Evolutionary conservation across 1,139 yeast species (phyloP), one percentile per base, ranked within the genome.

Genomic region (Blastobotrys apis): DNA sequence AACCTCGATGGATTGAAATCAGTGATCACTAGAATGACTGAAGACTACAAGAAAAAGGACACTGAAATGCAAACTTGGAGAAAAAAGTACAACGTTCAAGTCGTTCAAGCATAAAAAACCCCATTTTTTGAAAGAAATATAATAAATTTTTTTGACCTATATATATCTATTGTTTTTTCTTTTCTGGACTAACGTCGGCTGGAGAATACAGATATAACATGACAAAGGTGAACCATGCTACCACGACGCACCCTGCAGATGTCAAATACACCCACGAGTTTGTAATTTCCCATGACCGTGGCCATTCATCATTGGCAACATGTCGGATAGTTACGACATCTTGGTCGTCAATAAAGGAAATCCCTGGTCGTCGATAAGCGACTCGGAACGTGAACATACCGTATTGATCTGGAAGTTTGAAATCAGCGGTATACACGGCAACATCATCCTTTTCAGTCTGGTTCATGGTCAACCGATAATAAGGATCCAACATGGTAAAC

Each of bases 241-340:
- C 57, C 32, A 84, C 79, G 20, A 92, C 96, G 38, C 81, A 70
- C 5, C 65, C 68, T 17, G 90, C 81, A 46, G 92, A 75, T 20
- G 84, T 74, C 51, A 92, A 67, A 62, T 92, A 94, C 45, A 90
- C 86, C 95, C 96, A 88, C 2, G 97, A 78, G 67, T 90, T 88
- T 40, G 95, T 73, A 62, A 94, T 88, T 50, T 85, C 86, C 94
- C 94, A 92, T 33, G 94, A 82, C 66, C 97, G 79, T 53, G 84
- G 83, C 72, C 82, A 94, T 68, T 94, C 98, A 64, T 92, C 95
- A 63, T 90, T 92, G 50, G 97, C 97, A 60, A 86, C 76, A 65
- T 94, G 97, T 64, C 98, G 81, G 39, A 94, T 82, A 2, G 97
- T 81, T 39, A 88, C 88, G 15, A 84, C 80, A 48, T 74, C 74